Evolutionary conservation across 1,139 yeast species (phyloP), one percentile per base, ranked within the genome.

Genomic region (Candida dubliniensis): DNA sequence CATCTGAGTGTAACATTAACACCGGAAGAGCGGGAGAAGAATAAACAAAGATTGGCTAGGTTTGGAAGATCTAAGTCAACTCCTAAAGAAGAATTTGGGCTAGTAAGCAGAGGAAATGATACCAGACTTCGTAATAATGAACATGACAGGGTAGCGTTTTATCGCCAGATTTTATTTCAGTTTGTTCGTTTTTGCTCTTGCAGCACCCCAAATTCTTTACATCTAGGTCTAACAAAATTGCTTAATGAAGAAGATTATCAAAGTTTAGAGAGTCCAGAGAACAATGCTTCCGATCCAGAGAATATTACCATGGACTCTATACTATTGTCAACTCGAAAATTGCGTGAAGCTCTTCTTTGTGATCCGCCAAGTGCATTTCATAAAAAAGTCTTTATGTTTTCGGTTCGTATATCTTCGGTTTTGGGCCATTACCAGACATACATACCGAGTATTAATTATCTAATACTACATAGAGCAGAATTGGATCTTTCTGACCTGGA

Each of bases 71-170:
- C 50, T 8, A 34, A 31, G 32, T 36, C 12, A 38, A 40, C 11
- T 37, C 43, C 26, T 42, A 43, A 34, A 26, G 23, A 40, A 12
- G 40, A 46, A 5, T 79, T 74, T 52, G 87, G 87, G 0, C 66
- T 74, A 37, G 61, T 79, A 1, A 81, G 87, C 50, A 63, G 87
- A 42, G 87, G 87, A 0, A 85, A 80, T 44, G 85, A 79, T 48
- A 58, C 59, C 40, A 57, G 77, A 35, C 61, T 82, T 25, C 81
- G 76, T 48, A 53, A 64, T n/a, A 76, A 76, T 51, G 59, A 59
- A 11, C 45, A 50, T 5, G 78, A 71, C 11, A 60, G 84, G 47
- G 58, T 55, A 13, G 59, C 52, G 29, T 74, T 63, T 47, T 80
- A 74, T 52, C 56, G 57, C 2, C 50, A 57, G 29, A 71, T 79